Conservation (phyloP, 1,284 basidiomycete genomes). For the Ganoderma meredithae region DNA sequence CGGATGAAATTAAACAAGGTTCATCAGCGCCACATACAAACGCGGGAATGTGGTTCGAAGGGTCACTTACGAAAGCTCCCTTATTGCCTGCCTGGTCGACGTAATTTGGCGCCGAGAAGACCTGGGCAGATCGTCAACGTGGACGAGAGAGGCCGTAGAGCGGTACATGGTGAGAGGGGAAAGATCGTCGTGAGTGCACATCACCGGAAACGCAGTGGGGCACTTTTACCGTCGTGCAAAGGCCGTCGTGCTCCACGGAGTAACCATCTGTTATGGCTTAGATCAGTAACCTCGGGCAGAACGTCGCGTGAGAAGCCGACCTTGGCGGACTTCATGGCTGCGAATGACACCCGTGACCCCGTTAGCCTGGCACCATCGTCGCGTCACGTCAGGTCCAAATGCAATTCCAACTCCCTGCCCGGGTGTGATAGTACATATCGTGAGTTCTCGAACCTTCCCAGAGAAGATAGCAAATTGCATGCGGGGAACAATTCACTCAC, state of each 20-base stretch:
- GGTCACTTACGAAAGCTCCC: conserved; percentile 73
- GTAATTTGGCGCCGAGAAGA: conserved; percentile 87
- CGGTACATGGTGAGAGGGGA: background rate
- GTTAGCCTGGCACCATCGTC: conserved; percentile 89
- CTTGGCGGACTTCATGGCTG: conserved; percentile 97
- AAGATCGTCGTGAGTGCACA: background rate
- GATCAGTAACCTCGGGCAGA: conserved; percentile 11
- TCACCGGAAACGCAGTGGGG: background rate
- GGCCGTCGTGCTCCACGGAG: conserved; percentile 87
- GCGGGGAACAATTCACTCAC: conserved; percentile 50
- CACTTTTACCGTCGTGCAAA: conserved; percentile 81
- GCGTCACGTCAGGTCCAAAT: conserved; percentile 95
- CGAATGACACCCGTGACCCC: conserved; percentile 90
- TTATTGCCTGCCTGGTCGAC: conserved; percentile 85
- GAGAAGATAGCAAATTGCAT: background rate
- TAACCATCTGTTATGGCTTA: conserved; percentile 69
- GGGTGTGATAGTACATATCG: background rate
- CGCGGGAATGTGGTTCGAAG: conserved; percentile 8
- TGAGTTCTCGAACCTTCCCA: background rate
- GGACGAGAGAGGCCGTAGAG: background rate
- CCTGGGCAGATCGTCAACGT: conserved; percentile 46
- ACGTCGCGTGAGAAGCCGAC: conserved; percentile 47
- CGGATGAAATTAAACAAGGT: conserved; percentile 1
- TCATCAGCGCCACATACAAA: conserved; percentile 7
- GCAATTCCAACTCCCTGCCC: conserved; percentile 90